These are phyloP conservation scores for Pezizomycotina sp. DNA, from an alignment of 2,329 filamentous ascomycete species.

Conservation along the genomic window DNA sequence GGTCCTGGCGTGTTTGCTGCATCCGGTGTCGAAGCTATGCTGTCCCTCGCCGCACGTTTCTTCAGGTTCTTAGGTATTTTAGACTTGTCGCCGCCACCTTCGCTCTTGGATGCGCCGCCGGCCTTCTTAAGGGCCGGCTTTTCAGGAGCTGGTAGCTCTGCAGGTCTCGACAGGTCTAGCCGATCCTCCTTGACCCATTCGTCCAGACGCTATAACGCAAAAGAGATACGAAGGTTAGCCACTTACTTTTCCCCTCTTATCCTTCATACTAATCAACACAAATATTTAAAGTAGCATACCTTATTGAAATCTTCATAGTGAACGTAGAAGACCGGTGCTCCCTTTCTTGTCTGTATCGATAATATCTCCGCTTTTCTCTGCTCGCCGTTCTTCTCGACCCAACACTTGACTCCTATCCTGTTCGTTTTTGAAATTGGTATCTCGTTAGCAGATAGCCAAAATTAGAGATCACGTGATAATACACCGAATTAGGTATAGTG, in stretches of 20 bases:
- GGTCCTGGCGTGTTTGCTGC: constrained; percentile 16
- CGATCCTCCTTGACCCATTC: constrained; percentile 78
- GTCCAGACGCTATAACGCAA: constrained; percentile 35
- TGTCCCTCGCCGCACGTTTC: constrained; percentile 27
- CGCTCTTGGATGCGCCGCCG: constrained; percentile 37
- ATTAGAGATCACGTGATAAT: too few species aligned
- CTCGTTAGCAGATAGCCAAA: too few species aligned
- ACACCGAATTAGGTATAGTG: too few species aligned
- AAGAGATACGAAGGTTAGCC: not conserved
- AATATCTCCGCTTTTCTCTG: constrained; percentile 86
- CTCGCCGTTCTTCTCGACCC: constrained; percentile 64
- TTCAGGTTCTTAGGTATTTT: constrained; percentile 30
- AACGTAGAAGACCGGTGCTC: constrained; percentile 78
- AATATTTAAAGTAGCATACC: constrained; percentile 40
- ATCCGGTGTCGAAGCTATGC: constrained; percentile 22
- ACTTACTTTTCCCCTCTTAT: not conserved
- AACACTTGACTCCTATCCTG: constrained; percentile 51
- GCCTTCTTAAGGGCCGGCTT: constrained; percentile 49
- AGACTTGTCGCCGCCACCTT: constrained; percentile 32
- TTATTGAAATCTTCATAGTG: constrained; percentile 99
- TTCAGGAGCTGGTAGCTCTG: constrained; percentile 89
- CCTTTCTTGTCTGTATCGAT: constrained; percentile 82
- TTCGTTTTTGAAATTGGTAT: too few species aligned
- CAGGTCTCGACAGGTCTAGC: constrained; percentile 74
- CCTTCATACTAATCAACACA: not conserved